Percentiles rank a stretch among this genome's conserved stretches.
These are phyloP conservation scores for Cryptococcus amylolentus DNA, from an alignment of 1,284 basidiomycete species.

Conservation along the genomic window DNA sequence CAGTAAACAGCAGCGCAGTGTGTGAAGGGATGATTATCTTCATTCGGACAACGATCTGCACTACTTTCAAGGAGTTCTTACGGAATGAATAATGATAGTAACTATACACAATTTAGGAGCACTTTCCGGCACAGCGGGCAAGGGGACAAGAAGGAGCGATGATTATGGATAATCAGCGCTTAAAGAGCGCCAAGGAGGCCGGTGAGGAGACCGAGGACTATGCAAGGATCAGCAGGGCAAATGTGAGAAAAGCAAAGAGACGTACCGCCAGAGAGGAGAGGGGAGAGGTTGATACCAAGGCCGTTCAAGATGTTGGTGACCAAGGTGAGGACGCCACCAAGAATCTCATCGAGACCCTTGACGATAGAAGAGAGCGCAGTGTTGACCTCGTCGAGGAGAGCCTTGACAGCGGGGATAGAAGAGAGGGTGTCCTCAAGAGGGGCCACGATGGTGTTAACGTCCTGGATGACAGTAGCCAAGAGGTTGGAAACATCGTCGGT, in stretches of 20 bases:
- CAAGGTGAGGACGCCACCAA: not conserved
- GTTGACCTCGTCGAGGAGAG: not conserved
- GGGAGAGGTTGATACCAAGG: not conserved
- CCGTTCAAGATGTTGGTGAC: not conserved
- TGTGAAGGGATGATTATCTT: too few relatives aligned
- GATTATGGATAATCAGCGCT: not conserved
- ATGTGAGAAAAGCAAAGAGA: not conserved
- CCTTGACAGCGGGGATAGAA: not conserved
- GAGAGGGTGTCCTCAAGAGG: not conserved
- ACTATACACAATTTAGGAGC: too few relatives aligned
- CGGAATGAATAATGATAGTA: too few relatives aligned
- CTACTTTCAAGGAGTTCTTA: too few relatives aligned
- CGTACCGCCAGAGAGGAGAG: conserved; percentile 3
- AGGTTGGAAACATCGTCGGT: not conserved
- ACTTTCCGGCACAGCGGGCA: too few relatives aligned
- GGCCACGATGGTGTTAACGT: not conserved
- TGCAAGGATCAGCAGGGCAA: not conserved
- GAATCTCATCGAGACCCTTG: not conserved
- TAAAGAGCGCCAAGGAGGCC: not conserved
- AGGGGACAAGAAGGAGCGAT: too few relatives aligned
- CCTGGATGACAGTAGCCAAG: not conserved
- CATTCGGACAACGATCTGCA: too few relatives aligned
- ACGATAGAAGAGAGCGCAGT: not conserved
- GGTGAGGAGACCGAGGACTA: not conserved
- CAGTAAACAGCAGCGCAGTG: too few relatives aligned